Conservation (phyloP, 768 basidiomycete genomes). For the Pulveroboletus sp. region DNA sequence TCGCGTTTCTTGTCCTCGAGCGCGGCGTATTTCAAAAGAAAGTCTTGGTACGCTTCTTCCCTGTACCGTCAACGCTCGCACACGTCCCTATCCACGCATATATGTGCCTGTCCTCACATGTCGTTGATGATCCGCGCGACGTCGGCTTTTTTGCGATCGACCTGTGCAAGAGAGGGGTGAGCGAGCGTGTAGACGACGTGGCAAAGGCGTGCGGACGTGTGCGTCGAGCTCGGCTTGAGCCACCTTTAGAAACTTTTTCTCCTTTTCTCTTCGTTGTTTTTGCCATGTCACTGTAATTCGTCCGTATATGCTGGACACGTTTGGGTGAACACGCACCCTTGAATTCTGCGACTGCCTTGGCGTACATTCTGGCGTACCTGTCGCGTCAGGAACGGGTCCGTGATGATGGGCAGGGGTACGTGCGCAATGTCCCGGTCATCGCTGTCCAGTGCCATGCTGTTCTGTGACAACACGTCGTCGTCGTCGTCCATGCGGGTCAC, state of each 20-base stretch:
- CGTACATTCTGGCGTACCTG: conserved; percentile 20
- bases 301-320: not conserved
- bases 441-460: conserved; percentile 17
- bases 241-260: conserved; percentile 20
- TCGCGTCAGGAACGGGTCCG: not conserved
- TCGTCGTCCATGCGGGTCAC: conserved; percentile 10
- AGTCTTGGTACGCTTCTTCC: conserved; percentile 26
- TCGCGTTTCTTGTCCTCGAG: conserved; percentile 29
- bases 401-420: not conserved
- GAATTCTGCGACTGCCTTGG: conserved; percentile 31
- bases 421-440: conserved; percentile 30
- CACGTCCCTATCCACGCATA: conserved; percentile 2
- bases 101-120: conserved; percentile 24
- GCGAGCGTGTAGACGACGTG: not conserved
- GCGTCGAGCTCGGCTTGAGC: conserved; percentile 25
- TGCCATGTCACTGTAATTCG: conserved; percentile 28
- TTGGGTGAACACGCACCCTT: conserved; percentile 21
- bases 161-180: conserved; percentile 10
- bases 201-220: conserved; percentile 13
- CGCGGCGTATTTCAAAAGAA: conserved; percentile 19
- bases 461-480: conserved; percentile 15
- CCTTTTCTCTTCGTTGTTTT: conserved; percentile 27
- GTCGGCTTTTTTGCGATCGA: conserved; percentile 19
- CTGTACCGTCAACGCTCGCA: conserved; percentile 9
- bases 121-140: conserved; percentile 16